Evolutionary conservation across 2,329 filamentous ascomycete genomes (phyloP), one percentile per base, ranked within the genome.

Genomic region (Phialophora expanda): DNA sequence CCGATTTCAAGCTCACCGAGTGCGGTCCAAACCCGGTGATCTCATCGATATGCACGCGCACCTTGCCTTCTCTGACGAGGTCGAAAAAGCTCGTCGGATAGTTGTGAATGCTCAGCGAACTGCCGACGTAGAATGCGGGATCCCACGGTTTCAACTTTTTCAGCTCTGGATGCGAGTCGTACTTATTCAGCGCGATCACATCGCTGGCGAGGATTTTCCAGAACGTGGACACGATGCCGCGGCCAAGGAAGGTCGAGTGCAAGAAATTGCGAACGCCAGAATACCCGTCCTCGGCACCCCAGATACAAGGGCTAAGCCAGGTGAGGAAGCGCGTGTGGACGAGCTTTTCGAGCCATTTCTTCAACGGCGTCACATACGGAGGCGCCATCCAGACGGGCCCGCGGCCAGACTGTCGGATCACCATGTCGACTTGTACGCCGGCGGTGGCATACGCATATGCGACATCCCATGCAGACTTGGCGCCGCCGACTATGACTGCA

Each of bases 241-340:
- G 78, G 1, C 85, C 85, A 0, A 86, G 62, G 74, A 78, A 79
- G 0, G 84, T 86, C 2, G 77, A 75, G 66, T 87, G 85, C 20
- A 87, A 71, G 62, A 85, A 81, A 2, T 72, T 70, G 4, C 83
- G 78, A 1, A 83, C 70, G 8, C 74, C 73, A 12, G 44, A 28
- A 44, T 75, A 80, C 4, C 78, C 81, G 62, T 78, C 78, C 22
- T 83, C 84, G 1, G 82, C 79, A 6, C 88, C 89, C 88, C 89
- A 93, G 14, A 89, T 83, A 73, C 90, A 93, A 0, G 91, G 90
- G 61, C 85, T 89, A 76, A 93, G 87, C 87, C 89, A 93, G 1
- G 87, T 90, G 61, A 93, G 77, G 69, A 90, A 82, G 0, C 90
- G 86, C 0, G 86, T 89, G 38, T 85, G 84, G 4, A 89, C 83